Evolutionary conservation across 371 early-diverging fungal genomes (phyloP), one percentile per base, ranked within the genome.

Genomic region (Capniomyces stellatus): DNA sequence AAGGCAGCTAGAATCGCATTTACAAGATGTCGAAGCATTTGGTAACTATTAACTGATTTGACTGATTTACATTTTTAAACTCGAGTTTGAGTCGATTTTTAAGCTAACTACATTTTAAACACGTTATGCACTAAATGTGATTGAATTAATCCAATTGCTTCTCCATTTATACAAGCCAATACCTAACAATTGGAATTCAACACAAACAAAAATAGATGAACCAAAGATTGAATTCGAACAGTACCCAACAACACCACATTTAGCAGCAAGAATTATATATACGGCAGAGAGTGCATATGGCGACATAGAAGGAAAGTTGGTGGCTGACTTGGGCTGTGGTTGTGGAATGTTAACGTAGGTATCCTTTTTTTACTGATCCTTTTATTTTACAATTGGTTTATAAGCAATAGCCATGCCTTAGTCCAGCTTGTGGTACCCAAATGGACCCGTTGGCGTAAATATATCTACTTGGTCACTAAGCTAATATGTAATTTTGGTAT

Each of bases 171-270:
- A 10, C 15, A 15, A 35, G 15, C 15, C 35, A 10, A 35, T 15
- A 35, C 35, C 15, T 15, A 35, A 35, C 15, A 10, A 35, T 10
- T 10, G 35, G 35, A 15, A 35, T 35, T 10, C 6, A 35, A 10
- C 10, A 35, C 15, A 10, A 10, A 15, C 15, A 10, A 15, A 35
- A 35, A 35, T 30, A 51, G 51, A 35, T 12, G 18, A 27, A 23
- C 89, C 89, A 46, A 88, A 87, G 66, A 74, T 82, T 52, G 77
- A 83, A 40, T 75, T 76, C 54, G 89, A 89, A 62, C 89, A 89
- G 60, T 89, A 89, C 56, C 83, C 87, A 1, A 89, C 89, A 1
- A 79, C 85, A 1, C 74, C 89, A 43, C 89, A 89, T 58, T 69
- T 87, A 29, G 88, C 87, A 2, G 76, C 88, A 12, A 70, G 84